Percentiles rank a stretch among this genome's conserved stretches.
Conservation (phyloP, 2,329 filamentous ascomycete species). For the Verticillium nonalfalfae region DNA sequence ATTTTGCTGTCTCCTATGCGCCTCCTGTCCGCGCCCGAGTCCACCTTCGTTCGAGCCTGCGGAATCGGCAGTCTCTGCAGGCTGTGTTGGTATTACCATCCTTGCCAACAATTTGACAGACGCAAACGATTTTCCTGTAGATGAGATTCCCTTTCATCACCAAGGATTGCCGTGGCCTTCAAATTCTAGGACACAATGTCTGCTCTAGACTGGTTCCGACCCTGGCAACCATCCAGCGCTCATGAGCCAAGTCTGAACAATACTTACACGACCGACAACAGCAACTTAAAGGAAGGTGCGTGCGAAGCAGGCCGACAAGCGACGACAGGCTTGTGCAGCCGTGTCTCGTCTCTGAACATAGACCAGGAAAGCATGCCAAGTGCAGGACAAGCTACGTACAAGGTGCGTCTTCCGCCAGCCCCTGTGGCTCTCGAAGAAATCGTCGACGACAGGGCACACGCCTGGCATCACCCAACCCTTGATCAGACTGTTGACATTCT, state of each 20-base stretch:
- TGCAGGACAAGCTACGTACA: neutral
- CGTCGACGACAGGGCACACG: conserved; percentile 10
- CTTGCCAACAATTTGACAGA: too few relatives aligned
- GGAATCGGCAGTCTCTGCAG: too few relatives aligned
- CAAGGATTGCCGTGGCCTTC: too few relatives aligned
- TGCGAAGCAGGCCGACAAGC: neutral
- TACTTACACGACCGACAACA: neutral
- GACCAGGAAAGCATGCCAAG: neutral
- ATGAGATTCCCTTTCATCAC: too few relatives aligned
- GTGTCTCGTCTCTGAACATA: neutral
- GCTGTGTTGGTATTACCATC: too few relatives aligned
- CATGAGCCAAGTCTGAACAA: neutral
- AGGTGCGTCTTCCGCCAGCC: neutral
- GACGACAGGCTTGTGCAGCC: neutral
- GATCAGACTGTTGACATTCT: conserved; percentile 37
- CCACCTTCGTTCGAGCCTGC: too few relatives aligned
- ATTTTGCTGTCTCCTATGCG: too few relatives aligned
- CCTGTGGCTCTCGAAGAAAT: too few relatives aligned
- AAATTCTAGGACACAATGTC: neutral
- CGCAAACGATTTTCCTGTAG: too few relatives aligned
- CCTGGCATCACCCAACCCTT: conserved; percentile 33
- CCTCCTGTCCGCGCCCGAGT: too few relatives aligned
- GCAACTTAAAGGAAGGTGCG: neutral
- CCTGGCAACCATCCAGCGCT: neutral
- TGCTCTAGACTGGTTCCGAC: neutral